Evolutionary conservation across 345 rosid species (phyloP).

Genomic region (Bruguiera sexangula): DNA sequence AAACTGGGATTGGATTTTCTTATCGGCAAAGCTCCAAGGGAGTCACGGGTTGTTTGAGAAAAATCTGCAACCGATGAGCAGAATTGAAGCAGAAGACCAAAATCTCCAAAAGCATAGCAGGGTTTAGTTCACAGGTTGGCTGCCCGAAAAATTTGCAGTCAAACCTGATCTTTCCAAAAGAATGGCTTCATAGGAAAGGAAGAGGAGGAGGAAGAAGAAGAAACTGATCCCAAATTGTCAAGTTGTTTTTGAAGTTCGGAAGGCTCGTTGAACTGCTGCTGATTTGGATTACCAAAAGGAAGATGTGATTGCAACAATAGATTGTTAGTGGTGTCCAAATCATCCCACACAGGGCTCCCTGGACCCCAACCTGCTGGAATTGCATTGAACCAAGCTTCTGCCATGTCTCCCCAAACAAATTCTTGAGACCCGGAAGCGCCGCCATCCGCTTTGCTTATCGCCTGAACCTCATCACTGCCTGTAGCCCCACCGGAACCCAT

Average conservation of each 20-base stretch:
- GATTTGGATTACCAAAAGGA: constrained; percentile 38
- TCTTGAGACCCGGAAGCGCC: constrained; percentile 42
- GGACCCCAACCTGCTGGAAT: constrained; percentile 80
- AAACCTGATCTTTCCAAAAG: constrained; percentile 58
- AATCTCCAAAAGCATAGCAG: background rate
- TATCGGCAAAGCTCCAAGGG: background rate
- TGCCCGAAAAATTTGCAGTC: constrained; percentile 25
- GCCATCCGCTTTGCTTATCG: constrained; percentile 27
- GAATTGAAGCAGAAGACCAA: background rate
- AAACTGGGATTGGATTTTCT: background rate
- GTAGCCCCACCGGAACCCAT: constrained; percentile 35
- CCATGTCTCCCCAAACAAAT: constrained; percentile 66
- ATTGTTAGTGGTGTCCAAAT: constrained; percentile 54
- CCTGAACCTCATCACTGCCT: constrained; percentile 26
- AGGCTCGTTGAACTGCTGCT: constrained; percentile 30
- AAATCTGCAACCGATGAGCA: constrained; percentile 40
- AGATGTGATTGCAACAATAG: constrained; percentile 46
- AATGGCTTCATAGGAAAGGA: constrained; percentile 54
- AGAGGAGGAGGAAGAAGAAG: constrained; percentile 42
- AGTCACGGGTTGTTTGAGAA: constrained; percentile 36
- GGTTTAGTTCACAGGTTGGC: constrained; percentile 11
- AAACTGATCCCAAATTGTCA: constrained; percentile 26
- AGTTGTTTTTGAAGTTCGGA: constrained; percentile 33
- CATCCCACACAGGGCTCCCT: constrained; percentile 91
- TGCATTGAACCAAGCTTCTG: constrained; percentile 79